Evolutionary conservation across 257 asterid genomes (phyloP).

Genomic region (Schizonepeta tenuifolia): DNA sequence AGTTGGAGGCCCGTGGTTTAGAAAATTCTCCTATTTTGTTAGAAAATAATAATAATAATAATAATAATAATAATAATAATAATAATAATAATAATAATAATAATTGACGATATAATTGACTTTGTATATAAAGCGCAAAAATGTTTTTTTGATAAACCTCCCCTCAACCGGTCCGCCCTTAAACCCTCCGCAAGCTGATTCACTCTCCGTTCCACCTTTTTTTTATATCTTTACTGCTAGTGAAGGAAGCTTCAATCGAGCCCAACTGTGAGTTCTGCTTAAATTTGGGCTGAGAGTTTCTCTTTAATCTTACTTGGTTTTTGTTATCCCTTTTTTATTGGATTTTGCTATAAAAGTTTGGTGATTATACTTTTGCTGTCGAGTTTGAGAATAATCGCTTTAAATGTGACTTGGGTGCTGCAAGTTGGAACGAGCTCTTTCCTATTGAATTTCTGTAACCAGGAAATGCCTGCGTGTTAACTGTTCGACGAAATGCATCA

Average conservation of each 20-base stretch:
- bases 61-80: too few relatives aligned
- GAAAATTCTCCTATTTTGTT: too few relatives aligned
- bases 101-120: too few relatives aligned
- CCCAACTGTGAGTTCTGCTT: conserved; percentile 6
- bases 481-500: conserved; percentile 37
- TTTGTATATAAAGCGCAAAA: too few relatives aligned
- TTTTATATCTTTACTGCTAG: not conserved
- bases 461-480: not conserved
- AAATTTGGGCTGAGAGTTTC: not conserved
- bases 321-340: not conserved
- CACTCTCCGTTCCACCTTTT: too few relatives aligned
- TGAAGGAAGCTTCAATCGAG: not conserved
- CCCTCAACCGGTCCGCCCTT: not conserved
- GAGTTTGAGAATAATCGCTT: not conserved
- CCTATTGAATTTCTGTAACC: not conserved
- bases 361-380: not conserved
- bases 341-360: not conserved
- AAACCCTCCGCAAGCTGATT: conserved; percentile 3
- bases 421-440: not conserved
- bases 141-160: too few relatives aligned
- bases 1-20: too few relatives aligned
- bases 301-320: not conserved
- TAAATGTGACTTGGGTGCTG: not conserved
- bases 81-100: too few relatives aligned
- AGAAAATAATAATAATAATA: too few relatives aligned